These are phyloP conservation scores for Trichosanthes truncata DNA, from an alignment of 306 rosid species.

Conservation along the genomic window DNA sequence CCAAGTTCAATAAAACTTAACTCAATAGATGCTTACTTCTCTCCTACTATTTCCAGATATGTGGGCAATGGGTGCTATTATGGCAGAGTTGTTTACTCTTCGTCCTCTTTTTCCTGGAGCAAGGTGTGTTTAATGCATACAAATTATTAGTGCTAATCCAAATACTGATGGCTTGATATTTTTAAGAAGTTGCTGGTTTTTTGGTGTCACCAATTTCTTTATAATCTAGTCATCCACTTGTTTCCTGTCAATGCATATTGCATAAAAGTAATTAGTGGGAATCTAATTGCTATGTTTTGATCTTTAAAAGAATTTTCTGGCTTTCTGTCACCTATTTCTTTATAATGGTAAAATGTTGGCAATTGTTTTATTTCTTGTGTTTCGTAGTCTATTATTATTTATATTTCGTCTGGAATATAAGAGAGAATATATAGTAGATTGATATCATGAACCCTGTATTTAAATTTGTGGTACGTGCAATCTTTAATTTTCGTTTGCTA, in stretches of 20 bases:
- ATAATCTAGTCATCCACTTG: not conserved
- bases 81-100: conserved; percentile 84
- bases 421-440: not conserved
- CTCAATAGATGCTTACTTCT: not conserved
- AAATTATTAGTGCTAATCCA: not conserved
- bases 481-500: not conserved
- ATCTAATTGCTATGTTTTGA: not conserved
- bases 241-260: not conserved
- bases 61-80: conserved; percentile 99
- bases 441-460: not conserved
- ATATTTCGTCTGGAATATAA: not conserved
- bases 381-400: not conserved
- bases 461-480: not conserved
- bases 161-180: not conserved
- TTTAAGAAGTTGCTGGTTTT: not conserved
- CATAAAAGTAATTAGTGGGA: not conserved
- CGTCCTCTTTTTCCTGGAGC: conserved; percentile 92
- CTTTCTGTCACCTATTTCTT: not conserved
- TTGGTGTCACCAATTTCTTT: not conserved
- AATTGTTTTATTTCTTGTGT: not conserved
- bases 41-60: conserved; percentile 35
- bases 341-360: not conserved
- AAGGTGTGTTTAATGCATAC: conserved; percentile 35
- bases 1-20: not conserved
- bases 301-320: not conserved